Evolutionary conservation across 306 rosid species (phyloP).

Genomic region (Trifolium dubium): DNA sequence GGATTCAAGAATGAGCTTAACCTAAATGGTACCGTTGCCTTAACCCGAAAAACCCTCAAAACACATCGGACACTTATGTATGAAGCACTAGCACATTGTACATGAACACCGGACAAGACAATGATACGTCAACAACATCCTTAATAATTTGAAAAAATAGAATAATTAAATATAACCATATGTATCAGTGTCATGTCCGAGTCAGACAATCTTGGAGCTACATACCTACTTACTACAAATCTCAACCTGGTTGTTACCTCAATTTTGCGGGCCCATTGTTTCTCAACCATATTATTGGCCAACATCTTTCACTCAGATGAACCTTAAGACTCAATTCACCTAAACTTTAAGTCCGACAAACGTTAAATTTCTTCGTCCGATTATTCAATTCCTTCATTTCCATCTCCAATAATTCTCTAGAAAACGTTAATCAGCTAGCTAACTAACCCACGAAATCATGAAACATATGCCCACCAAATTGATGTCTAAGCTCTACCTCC

Average conservation of each 20-base stretch:
- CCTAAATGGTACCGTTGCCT: background rate
- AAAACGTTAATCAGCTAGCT: background rate
- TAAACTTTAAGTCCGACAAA: background rate
- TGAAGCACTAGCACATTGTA: background rate
- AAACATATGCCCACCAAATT: conserved; percentile 62
- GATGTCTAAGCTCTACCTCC: conserved; percentile 59
- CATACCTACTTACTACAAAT: background rate
- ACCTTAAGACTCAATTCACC: background rate
- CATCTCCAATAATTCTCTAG: background rate
- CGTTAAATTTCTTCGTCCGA: background rate
- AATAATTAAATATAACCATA: background rate
- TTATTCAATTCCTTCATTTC: background rate
- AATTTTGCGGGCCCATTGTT: background rate
- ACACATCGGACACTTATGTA: background rate
- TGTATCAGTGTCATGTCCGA: background rate
- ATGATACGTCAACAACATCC: background rate
- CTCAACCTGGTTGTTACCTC: background rate
- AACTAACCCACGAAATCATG: conserved; percentile 68
- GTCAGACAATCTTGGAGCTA: background rate
- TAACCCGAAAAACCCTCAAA: too few relatives aligned
- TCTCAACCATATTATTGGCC: background rate
- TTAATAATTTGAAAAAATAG: background rate
- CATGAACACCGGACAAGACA: background rate
- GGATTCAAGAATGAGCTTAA: background rate
- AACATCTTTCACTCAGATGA: background rate